Conservation (phyloP, 202 grass and related monocot species). For the Setaria viridis region DNA sequence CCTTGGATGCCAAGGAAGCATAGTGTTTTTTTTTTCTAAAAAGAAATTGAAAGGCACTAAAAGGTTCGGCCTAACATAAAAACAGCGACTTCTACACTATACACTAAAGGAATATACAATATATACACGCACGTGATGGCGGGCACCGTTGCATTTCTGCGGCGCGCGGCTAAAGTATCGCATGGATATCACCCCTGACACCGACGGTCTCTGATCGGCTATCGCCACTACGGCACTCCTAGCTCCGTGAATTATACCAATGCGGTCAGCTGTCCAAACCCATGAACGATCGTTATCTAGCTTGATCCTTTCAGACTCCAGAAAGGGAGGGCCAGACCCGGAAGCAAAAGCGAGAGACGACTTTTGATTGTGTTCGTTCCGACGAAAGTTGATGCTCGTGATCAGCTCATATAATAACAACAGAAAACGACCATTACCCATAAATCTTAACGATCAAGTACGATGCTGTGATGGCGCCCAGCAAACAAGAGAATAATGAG, state of each 20-base stretch:
- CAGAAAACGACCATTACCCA: no score
- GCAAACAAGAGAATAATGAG: no score
- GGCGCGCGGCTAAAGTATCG: no score
- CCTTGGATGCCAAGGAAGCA: constrained; percentile 35
- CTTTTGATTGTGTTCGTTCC: no score
- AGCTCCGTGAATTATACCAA: no score
- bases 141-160: no score
- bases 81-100: neutral
- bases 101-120: no score
- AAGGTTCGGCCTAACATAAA: neutral
- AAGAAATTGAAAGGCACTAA: neutral
- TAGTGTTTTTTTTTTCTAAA: neutral
- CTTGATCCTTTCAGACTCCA: neutral
- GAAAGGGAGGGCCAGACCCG: neutral
- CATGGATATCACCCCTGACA: no score
- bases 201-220: neutral
- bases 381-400: neutral
- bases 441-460: no score
- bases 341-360: no score
- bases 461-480: no score
- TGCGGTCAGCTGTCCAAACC: neutral
- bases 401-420: no score
- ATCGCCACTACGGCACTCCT: neutral
- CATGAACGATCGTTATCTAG: neutral
- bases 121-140: neutral